Base-by-base conservation (phyloP, 768 basidiomycete genomes). In the Xerocomus brunneocitrinus region DNA sequence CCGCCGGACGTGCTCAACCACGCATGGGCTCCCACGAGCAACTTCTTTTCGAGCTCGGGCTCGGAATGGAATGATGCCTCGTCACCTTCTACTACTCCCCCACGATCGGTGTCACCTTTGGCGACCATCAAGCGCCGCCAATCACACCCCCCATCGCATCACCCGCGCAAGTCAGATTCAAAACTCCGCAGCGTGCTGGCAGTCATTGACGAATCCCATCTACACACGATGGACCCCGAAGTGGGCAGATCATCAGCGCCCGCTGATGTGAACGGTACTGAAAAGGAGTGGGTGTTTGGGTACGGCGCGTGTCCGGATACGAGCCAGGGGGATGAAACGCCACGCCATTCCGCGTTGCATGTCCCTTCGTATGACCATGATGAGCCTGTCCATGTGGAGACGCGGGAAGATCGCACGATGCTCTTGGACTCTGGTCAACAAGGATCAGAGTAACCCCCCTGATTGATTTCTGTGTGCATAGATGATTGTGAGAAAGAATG, bases 131-230 rank as follows among this genome's bases (percentile, higher is more conserved):
- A 59, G 51, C 80, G 83, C 30, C 75, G 79, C 60, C 78, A 82
- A 64, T 81, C 83, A 4, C 73, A 76, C 28, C 81, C 80, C 30
- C 66, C 73, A 27, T 60, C 68, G 14, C 74, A 76, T 58, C 71
- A 70, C 32, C 49, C 68, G 27, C 78, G 83, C 58, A 86, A 83
- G 68, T 74, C 79, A 4, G 82, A 84, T 32, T 79, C 79, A 16
- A 89, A 87, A 65, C 76, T 90, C 41, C 84, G 85, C 44, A 84
- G 75, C 53, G 80, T 86, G n/a, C 73, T 91, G n/a, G 68, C 85
- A 30, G 78, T 82, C 22, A 83, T 91, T 50, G 85, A 88, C 55
- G 89, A 91, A 68, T 67, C 69, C 30, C 79, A 73, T 52, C 56
- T 74, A 19, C 63, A 69, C 54, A 57, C 71, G 42, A 69, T 56